Percentiles rank a stretch among this genome's conserved stretches.
These are phyloP conservation scores for Dactylellina haptotyla DNA, from an alignment of 2,329 filamentous ascomycete species.

Conservation along the genomic window DNA sequence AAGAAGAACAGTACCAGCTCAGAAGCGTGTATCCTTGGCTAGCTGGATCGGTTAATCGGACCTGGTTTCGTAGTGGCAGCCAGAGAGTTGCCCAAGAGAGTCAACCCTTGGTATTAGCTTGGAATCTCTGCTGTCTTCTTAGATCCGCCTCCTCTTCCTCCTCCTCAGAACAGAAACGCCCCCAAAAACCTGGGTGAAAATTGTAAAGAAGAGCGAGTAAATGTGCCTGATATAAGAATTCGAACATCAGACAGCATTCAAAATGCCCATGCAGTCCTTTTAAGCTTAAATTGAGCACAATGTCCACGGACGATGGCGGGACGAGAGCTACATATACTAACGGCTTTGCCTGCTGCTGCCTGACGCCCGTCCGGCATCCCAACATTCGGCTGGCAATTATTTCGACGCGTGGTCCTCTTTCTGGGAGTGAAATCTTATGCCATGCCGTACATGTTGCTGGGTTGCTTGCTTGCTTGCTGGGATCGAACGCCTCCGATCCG, in stretches of 20 bases:
- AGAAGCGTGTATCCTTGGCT: slow-evolving; percentile 31
- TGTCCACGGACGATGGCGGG: slow-evolving; percentile 48
- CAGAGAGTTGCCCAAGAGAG: neutral
- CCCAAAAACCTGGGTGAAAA: neutral
- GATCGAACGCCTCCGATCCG: slow-evolving; percentile 54
- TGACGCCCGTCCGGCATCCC: slow-evolving; percentile 53
- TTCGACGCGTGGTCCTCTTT: slow-evolving; percentile 50
- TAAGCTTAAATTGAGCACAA: slow-evolving; percentile 54
- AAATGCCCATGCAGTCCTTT: slow-evolving; percentile 43
- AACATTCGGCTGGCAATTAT: slow-evolving; percentile 48
- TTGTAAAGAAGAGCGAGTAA: slow-evolving; percentile 3
- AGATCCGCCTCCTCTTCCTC: neutral
- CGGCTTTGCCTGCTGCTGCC: slow-evolving; percentile 54
- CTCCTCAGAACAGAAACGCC: neutral
- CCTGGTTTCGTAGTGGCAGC: slow-evolving; percentile 24
- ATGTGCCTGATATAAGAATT: slow-evolving; percentile 7
- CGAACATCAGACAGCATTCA: neutral
- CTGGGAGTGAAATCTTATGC: slow-evolving; percentile 34
- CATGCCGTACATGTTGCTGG: slow-evolving; percentile 32
- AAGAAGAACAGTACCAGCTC: neutral
- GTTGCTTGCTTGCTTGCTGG: slow-evolving; percentile 20
- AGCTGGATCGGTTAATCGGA: slow-evolving; percentile 50
- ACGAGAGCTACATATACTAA: slow-evolving; percentile 55
- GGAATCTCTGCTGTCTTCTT: neutral
- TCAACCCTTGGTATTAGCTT: no score